These are phyloP conservation scores for Hyaloscypha hepaticicola DNA, from an alignment of 495 filamentous ascomycete genomes.

Conservation along the genomic window DNA sequence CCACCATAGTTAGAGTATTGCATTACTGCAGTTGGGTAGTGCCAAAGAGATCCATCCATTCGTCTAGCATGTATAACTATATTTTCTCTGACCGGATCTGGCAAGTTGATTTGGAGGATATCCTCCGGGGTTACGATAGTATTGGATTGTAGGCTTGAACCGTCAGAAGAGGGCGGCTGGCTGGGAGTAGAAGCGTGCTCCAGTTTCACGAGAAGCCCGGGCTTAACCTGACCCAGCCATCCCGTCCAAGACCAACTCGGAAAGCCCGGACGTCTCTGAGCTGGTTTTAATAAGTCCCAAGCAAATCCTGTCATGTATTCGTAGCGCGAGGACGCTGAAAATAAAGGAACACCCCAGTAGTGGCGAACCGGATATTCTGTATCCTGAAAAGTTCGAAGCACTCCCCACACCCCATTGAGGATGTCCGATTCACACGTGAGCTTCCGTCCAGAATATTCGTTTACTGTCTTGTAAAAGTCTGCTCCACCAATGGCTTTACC, in stretches of 20 bases:
- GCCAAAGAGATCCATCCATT: too few species aligned
- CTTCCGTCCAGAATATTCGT: neutral
- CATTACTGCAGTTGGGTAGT: too few species aligned
- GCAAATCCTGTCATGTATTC: neutral
- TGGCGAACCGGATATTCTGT: neutral
- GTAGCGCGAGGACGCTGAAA: neutral
- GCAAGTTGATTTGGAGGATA: too few species aligned
- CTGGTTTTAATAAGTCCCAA: neutral
- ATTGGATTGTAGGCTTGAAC: too few species aligned
- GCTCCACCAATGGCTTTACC: neutral
- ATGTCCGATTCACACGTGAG: neutral
- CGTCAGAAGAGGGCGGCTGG: too few species aligned
- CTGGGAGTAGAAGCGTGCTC: too few species aligned
- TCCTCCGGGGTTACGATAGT: too few species aligned
- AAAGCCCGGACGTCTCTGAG: neutral
- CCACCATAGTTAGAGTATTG: too few species aligned
- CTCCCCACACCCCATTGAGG: neutral
- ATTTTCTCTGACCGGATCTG: too few species aligned
- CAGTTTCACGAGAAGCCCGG: neutral
- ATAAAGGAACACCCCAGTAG: constrained; percentile 1
- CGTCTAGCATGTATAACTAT: too few species aligned
- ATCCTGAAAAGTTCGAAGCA: neutral
- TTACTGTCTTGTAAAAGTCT: neutral
- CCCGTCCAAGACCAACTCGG: neutral
- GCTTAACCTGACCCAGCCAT: neutral